Evolutionary conservation across 176 grass and related monocot genomes (phyloP), one percentile per base, ranked within the genome.

Genomic region (Oryza meyeriana): DNA sequence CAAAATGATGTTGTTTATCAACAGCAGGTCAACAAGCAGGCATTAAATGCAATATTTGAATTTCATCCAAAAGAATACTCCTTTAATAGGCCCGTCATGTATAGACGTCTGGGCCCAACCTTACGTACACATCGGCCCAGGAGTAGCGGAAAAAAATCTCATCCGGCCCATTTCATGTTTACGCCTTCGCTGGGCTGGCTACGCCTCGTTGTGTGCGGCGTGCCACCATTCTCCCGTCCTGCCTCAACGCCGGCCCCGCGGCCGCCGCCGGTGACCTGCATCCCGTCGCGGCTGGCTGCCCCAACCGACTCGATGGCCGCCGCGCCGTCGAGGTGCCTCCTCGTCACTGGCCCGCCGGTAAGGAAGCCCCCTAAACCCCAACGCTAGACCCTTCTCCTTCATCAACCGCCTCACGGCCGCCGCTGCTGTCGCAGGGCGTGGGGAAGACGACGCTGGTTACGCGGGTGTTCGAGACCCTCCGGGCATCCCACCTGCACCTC

Each of bases 361-460:
- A 91, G 33, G 42, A 38, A 71, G 12, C 8, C 17, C 35, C 42
- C 24, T 50, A 17, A 30, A 32, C 12, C 12, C 52, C 52, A 6
- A 6, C 12, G 8, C 27, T 29, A 36, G 41, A 36, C n/a, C 12
- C 41, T 52, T 26, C 48, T 77, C 69, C 34, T 28, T 66, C 38
- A 64, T 1, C 32, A 80, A 14, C 64, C 24, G 31, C 77, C 17
- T 89, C 55, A 75, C 35, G 63, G 12, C 65, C 71, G 10, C 68
- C 32, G 63, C 35, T 33, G 9, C 50, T 8, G 59, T 68, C 16
- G 47, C 85, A 93, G 96, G 93, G 93, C 64, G 87, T 92, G 79
- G 96, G 93, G 73, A 95, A 99, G 91, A 93, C 93, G 80, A 99
- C 91, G 68, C 83, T 93, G 82, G 93, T 95, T 57, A 90, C 64